Percentiles rank a stretch among this genome's conserved stretches.
phyloP scores from a whole-genome alignment of 2,329 filamentous ascomycete species.

The Talaromyces verruculosus region DNA sequence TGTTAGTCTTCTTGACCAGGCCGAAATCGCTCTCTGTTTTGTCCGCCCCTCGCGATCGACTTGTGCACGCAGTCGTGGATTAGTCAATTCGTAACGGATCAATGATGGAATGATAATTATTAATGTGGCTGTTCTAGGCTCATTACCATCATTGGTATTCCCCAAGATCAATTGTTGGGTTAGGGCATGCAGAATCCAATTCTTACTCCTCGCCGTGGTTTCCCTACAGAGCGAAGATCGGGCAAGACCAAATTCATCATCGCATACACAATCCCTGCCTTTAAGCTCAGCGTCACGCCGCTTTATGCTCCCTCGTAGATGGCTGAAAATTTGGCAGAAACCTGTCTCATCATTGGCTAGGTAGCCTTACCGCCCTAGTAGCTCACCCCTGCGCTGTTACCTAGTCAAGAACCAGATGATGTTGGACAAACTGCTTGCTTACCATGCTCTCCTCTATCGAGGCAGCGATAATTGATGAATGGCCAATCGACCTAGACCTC shows the following conservation, averaged over 20 bases:
- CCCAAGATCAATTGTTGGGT: not conserved
- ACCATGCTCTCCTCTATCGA: constrained; percentile 1
- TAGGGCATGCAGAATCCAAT: not conserved
- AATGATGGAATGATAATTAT: not conserved
- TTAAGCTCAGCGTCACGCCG: not conserved
- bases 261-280: not conserved
- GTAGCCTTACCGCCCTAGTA: not conserved
- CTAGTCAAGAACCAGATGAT: not conserved
- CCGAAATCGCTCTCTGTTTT: constrained; percentile 12
- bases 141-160: not conserved
- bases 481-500: not conserved
- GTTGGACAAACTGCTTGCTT: not conserved
- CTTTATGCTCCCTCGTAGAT: not conserved
- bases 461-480: not conserved
- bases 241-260: not conserved
- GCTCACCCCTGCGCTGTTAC: no score
- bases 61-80: not conserved
- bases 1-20: constrained; percentile 2
- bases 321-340: not conserved
- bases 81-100: not conserved
- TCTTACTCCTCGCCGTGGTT: not conserved
- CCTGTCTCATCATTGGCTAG: not conserved
- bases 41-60: not conserved
- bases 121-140: not conserved
- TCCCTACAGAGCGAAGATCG: not conserved